Evolutionary conservation across 78 protist genomes (phyloP), one percentile per base, ranked within the genome.

Genomic region (Dictyostelium brefeldianum): DNA sequence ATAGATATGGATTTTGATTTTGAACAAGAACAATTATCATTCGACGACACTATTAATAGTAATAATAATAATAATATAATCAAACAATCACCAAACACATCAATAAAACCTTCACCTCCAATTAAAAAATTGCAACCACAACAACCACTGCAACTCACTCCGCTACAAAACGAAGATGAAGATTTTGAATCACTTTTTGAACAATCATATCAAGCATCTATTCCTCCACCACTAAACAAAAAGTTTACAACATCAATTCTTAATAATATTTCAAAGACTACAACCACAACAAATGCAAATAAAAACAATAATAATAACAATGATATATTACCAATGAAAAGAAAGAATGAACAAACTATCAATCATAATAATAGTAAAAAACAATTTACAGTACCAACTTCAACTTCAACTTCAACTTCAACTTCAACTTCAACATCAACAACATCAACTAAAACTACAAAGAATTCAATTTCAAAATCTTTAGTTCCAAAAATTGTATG

Each of bases 191-290:
- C 20, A 18, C 3, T 9, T 17, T 9, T 18, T 65, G 57, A 74
- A 14, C 10, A 74, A 15, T 31, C 14, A 15, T 48, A 10, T 27
- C 36, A 51, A 65, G 51, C 27, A 51, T n/a, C 65, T 18, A 77
- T 7, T 29, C 69, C 25, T 27, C 46, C 11, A 65, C 17, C 67
- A 27, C 12, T 5, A 31, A 81, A 81, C n/a, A 79, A 57, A n/a
- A 18, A 53, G 41, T 57, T 79, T 29, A 14, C 62, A 43, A 36
- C 84, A 15, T 10, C 73, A 79, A 59, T 79, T 8, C 43, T n/a
- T 31, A 25, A 6, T 36, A 36, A 36, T 36, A 36, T 3, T 29
- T 0, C 71, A 78, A 57, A 14, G 17, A 20, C 41, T 41, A 80
- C 36, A n/a, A 62, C 27, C 6, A 20, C 46, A 56, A 80, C 80